Base-by-base conservation (phyloP, 495 filamentous ascomycete genomes). In the Talaromyces trachyspermus region DNA sequence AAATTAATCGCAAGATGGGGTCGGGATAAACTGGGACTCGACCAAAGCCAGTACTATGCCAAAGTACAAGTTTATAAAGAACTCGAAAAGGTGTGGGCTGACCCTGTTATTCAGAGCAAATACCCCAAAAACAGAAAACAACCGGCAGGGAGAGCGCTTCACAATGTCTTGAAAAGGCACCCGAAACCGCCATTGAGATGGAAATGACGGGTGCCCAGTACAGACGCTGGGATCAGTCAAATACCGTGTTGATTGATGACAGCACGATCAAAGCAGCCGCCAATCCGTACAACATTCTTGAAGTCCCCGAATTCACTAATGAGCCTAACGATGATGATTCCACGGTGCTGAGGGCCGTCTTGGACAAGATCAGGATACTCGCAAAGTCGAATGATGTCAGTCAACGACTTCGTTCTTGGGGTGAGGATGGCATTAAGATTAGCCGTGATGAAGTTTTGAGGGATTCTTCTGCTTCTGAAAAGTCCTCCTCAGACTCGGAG, bases 181-280 rank as follows among this genome's bases (percentile, higher is more conserved):
- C 38, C 9, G 23, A 18, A 19, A 35, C 25, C 25, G 32, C 17
- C 19, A 15, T 41, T 23, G 5, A 22, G 24, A 40, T 19, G 5
- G 36, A 32, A 25, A 49, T 49, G 26, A 56, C 42, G 11, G 24
- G 30, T 5, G 11, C 25, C 3, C 5, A 18, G 26, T 22, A 38
- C 18, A 39, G 42, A 10, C 47, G 53, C 22, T 98, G 88, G 86
- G 68, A 75, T 50, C 91, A 95, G 63, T 70, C 65, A n/a, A 91
- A 96, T 60, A 97, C 92, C 0, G 67, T 98, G 24, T 69, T 98
- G 10, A 81, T 97, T 18, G 92, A 98, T 52, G 94, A 97, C 62
- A 83, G 78, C 40, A 58, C 57, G 9, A 65, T 85, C 50, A 98
- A 97, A 69, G 92, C 84, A 2, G 70, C 72, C 42, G 81, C 76